Evolutionary conservation across 305 asterid genomes (phyloP).

Genomic region (Fraxinus nigra): DNA sequence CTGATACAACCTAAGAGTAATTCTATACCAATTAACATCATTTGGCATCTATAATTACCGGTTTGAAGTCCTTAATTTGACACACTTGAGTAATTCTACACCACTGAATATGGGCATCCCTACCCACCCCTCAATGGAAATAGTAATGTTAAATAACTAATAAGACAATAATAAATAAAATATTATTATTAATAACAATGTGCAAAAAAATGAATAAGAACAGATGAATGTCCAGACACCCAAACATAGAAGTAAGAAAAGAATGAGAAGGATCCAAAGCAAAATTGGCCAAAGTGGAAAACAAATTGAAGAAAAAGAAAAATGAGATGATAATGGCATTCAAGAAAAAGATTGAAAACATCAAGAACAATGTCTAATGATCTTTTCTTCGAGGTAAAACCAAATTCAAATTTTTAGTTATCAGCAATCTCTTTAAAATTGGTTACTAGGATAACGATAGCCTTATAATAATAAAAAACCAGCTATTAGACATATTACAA

Average conservation of each 20-base stretch:
- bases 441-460: not conserved
- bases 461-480: not conserved
- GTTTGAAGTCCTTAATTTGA: not conserved
- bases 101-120: not conserved
- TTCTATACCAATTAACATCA: not conserved
- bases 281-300: not conserved
- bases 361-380: not conserved
- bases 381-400: not conserved
- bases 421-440: not conserved
- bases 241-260: not conserved
- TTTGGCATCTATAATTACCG: not conserved
- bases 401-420: not conserved
- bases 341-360: not conserved
- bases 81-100: not conserved
- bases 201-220: not conserved
- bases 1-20: not conserved
- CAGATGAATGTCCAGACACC: not conserved
- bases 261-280: not conserved
- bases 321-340: not conserved
- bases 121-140: not conserved
- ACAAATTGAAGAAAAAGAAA: not conserved
- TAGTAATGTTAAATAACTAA: not conserved
- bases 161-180: too few species aligned
- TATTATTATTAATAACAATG: not conserved
- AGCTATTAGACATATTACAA: not conserved